A percentile compares a stretch with the other conserved stretches of the same genome.
Evolutionary conservation across 1,284 basidiomycete species (phyloP).

Genomic region (Lignosus rhinocerotis): DNA sequence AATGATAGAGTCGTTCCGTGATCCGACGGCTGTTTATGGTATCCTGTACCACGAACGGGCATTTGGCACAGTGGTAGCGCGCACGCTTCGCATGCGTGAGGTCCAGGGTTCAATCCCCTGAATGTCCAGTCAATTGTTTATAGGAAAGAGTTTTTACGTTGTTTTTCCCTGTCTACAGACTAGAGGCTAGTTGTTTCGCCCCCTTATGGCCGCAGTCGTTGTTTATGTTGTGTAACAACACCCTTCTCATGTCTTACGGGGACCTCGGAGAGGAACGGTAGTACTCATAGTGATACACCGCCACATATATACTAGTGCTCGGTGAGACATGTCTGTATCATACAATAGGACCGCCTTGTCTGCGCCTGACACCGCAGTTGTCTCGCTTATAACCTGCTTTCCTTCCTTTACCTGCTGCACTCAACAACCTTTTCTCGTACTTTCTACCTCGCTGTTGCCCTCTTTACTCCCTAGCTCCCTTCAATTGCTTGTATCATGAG

Average conservation of each 20-base stretch:
- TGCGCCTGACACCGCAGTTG: neutral
- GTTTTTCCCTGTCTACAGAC: no score
- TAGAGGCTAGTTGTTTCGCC: no score
- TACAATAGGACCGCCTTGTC: neutral
- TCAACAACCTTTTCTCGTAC: neutral
- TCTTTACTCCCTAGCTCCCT: neutral
- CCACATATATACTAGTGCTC: no score
- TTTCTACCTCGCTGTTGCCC: neutral
- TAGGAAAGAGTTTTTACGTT: no score
- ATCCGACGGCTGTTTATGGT: no score
- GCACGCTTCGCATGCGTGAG: conserved; percentile 26
- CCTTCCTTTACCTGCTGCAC: neutral
- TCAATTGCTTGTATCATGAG: conserved; percentile 11
- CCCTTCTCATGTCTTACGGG: no score
- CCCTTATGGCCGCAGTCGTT: no score
- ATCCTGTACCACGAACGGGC: no score
- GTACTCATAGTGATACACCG: no score
- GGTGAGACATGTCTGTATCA: no score
- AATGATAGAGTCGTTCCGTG: neutral
- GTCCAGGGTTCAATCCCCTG: conserved; percentile 25
- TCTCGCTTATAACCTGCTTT: neutral
- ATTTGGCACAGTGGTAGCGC: conserved; percentile 26
- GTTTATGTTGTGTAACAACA: no score
- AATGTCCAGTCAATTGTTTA: conserved; percentile 17
- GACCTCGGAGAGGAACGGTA: no score